Percentiles rank a stretch among this genome's conserved stretches.
phyloP scores from a whole-genome alignment of 176 grass and related monocot species.

The Hordeum marinum region DNA sequence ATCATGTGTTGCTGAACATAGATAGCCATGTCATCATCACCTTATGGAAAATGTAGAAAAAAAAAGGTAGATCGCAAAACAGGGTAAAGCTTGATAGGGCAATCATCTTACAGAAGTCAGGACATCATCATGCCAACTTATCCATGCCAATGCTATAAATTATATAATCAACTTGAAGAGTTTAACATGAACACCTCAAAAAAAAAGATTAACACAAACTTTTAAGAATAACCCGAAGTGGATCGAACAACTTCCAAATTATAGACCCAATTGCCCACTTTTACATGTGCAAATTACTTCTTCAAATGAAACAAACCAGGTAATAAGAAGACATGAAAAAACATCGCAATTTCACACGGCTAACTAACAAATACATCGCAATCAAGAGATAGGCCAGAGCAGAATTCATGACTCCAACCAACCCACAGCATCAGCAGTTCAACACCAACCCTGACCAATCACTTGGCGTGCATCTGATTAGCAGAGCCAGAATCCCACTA shows the following conservation, averaged over 20 bases:
- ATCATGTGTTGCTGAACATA: constrained; percentile 7
- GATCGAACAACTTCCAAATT: neutral
- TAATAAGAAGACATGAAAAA: constrained; percentile 21
- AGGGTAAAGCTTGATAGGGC: neutral
- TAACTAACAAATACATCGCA: constrained; percentile 45
- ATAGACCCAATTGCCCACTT: neutral
- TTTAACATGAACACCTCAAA: neutral
- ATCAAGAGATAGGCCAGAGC: constrained; percentile 26
- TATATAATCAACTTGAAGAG: neutral
- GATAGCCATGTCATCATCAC: neutral
- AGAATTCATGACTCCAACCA: constrained; percentile 43
- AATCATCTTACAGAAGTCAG: neutral
- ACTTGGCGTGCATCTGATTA: constrained; percentile 29
- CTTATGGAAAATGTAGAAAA: neutral
- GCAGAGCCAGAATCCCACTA: constrained; percentile 30
- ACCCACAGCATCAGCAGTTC: constrained; percentile 26
- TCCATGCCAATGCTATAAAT: neutral
- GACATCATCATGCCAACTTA: neutral
- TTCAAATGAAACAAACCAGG: neutral
- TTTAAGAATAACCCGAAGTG: neutral
- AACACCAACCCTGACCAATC: constrained; percentile 23
- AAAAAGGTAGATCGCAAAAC: neutral
- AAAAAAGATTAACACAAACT: neutral
- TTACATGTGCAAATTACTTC: neutral
- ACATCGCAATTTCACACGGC: neutral